Base-by-base conservation (phyloP, 1,139 yeast genomes). In the Scheffersomyces quercinus region DNA sequence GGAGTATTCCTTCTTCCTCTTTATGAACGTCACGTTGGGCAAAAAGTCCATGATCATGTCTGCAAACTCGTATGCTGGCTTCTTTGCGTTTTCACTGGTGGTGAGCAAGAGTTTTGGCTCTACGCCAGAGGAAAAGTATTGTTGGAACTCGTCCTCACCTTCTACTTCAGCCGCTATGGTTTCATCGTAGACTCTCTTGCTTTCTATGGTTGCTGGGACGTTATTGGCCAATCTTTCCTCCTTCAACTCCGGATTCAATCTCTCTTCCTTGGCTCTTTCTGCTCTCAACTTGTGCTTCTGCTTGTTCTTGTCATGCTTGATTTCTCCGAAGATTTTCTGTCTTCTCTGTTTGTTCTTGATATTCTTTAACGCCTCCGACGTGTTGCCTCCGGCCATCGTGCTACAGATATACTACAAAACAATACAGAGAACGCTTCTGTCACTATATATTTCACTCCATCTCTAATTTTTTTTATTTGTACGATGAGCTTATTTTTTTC, bases 41-140 rank as follows among this genome's bases (percentile, higher is more conserved):
- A 93, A 68, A 42, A 90, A 78, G 54, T 90, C 97, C 71, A 88
- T 79, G 53, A 93, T 69, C 51, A 87, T 76, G 54, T 91, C 95
- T 10, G 97, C 93, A 71, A 93, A 90, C 60, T 87, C 91, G 62
- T 89, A 91, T 0, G 97, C 97, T 35, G 81, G 79, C 62, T 88
- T 88, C 57, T 83, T 83, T 24, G 99, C 97, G 53, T 82, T 77
- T 37, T 88, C 88, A 62, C 83, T 88, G 5, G 99, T 93, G 8
- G 99, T 95, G 47, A 93, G 71, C 44, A 93, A 74, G 37, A 93
- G 86, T 63, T 93, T 93, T 40, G 98, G 98, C 36, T 68, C 73
- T 14, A 58, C 50, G 49, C 74, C 74, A 29, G 80, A 75, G 40
- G 77, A 78, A 59, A 88, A 88, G 58, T 85, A 84, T 30, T 73